Percentiles rank a stretch among this genome's conserved stretches.
These are phyloP conservation scores for Aureobasidium subglaciale DNA, from an alignment of 2,329 filamentous ascomycete genomes.

Conservation along the genomic window DNA sequence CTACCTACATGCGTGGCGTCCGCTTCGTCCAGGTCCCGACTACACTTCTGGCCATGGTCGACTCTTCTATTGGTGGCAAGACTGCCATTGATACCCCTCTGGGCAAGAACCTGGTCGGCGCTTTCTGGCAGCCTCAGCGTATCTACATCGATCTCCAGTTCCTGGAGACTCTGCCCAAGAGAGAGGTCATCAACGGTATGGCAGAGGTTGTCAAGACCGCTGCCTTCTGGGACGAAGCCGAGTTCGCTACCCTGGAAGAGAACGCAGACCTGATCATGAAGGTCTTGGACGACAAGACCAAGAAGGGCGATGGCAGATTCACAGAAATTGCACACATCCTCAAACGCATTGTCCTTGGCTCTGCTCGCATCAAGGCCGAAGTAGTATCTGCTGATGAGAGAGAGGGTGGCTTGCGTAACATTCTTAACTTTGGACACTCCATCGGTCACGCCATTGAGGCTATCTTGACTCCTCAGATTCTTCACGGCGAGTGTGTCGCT, in stretches of 20 bases:
- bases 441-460: slow-evolving; percentile 97
- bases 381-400: slow-evolving; percentile 93
- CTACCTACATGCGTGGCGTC: slow-evolving; percentile 97
- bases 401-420: slow-evolving; percentile 86
- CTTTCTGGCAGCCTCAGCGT: slow-evolving; percentile 91
- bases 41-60: slow-evolving; percentile 91
- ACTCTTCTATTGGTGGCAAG: slow-evolving; percentile 97
- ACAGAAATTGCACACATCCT: slow-evolving; percentile 52
- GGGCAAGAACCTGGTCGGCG: slow-evolving; percentile 91
- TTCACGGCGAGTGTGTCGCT: slow-evolving; percentile 92
- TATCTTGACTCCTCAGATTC: slow-evolving; percentile 85
- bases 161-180: slow-evolving; percentile 77
- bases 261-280: slow-evolving; percentile 71
- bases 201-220: slow-evolving; percentile 83
- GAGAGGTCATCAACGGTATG: slow-evolving; percentile 98
- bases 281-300: slow-evolving; percentile 55
- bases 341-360: slow-evolving; percentile 69
- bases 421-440: slow-evolving; percentile 96
- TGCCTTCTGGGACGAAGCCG: slow-evolving; percentile 85
- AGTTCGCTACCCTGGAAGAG: slow-evolving; percentile 77
- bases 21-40: slow-evolving; percentile 96
- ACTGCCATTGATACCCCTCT: slow-evolving; percentile 94
- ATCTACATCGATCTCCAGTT: slow-evolving; percentile 94
- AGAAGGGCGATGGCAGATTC: slow-evolving; percentile 54
- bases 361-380: slow-evolving; percentile 85